Conservation (phyloP, 1,284 basidiomycete genomes). For the Athelia sp. region DNA sequence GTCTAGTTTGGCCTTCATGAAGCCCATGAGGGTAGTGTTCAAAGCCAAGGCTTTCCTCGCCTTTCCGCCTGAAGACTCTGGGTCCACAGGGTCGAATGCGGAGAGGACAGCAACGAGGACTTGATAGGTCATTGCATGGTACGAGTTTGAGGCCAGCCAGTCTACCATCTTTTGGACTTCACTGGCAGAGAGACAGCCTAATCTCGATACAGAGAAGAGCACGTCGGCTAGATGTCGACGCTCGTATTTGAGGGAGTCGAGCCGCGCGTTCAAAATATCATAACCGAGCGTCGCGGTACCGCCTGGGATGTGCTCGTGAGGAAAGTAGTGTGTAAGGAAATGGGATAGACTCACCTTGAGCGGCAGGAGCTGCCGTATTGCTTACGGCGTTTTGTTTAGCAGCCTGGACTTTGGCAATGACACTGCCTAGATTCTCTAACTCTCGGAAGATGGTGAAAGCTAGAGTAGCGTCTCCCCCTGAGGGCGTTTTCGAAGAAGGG, state of each 20-base stretch:
- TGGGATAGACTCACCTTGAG: constrained; percentile 38
- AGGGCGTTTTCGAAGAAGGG: constrained; percentile 18
- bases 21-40: constrained; percentile 40
- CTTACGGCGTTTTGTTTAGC: constrained; percentile 60
- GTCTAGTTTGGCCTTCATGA: constrained; percentile 56
- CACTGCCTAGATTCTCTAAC: constrained; percentile 51
- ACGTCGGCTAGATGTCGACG: constrained; percentile 58
- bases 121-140: constrained; percentile 68
- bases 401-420: constrained; percentile 47
- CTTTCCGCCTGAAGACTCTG: constrained; percentile 35
- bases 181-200: constrained; percentile 51
- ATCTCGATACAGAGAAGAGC: constrained; percentile 58
- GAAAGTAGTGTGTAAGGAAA: background rate
- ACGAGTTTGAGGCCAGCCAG: constrained; percentile 59
- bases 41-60: constrained; percentile 41
- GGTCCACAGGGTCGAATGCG: constrained; percentile 66
- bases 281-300: constrained; percentile 47
- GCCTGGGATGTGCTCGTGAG: constrained; percentile 23
- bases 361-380: constrained; percentile 47
- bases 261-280: constrained; percentile 60
- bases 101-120: constrained; percentile 65
- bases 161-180: constrained; percentile 61
- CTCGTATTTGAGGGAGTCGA: constrained; percentile 71
- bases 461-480: constrained; percentile 34
- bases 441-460: constrained; percentile 56